Conservation (phyloP, 1,284 basidiomycete genomes). For the Trametes polyzona region DNA sequence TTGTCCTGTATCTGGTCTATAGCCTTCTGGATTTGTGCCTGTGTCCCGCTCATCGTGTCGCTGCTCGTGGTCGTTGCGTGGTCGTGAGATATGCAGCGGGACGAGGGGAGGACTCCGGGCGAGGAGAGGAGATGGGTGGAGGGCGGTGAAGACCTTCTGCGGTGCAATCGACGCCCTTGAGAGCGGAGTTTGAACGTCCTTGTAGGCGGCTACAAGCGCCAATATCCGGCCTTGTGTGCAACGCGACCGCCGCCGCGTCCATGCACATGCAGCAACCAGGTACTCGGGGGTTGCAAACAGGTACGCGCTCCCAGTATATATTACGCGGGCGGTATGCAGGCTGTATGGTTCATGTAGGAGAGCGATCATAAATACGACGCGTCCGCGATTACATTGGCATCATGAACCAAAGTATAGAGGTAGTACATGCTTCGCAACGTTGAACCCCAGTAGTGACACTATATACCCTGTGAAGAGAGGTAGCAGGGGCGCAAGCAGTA, state of each 20-base stretch:
- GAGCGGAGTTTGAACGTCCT: conserved; percentile 28
- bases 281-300: background rate
- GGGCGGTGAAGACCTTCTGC: conserved; percentile 25
- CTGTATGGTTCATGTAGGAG: background rate
- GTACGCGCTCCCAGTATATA: background rate
- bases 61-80: conserved; percentile 19
- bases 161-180: conserved; percentile 22
- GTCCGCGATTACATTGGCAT: conserved; percentile 23
- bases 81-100: conserved; percentile 11
- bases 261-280: background rate
- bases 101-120: conserved; percentile 16
- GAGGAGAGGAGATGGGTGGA: conserved; percentile 25
- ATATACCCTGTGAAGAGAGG: conserved; percentile 86
- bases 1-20: conserved; percentile 76
- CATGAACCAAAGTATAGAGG: conserved; percentile 75
- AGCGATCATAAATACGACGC: background rate
- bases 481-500: conserved; percentile 84
- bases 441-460: conserved; percentile 88
- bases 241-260: conserved; percentile 1
- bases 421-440: conserved; percentile 80
- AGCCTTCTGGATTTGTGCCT: conserved; percentile 70
- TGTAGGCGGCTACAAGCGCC: conserved; percentile 22
- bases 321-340: too few relatives aligned
- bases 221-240: conserved; percentile 6
- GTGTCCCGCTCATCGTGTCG: conserved; percentile 35